Evolutionary conservation across 257 asterid species (phyloP), one percentile per base, ranked within the genome.

Genomic region (Ehretia macrophylla): DNA sequence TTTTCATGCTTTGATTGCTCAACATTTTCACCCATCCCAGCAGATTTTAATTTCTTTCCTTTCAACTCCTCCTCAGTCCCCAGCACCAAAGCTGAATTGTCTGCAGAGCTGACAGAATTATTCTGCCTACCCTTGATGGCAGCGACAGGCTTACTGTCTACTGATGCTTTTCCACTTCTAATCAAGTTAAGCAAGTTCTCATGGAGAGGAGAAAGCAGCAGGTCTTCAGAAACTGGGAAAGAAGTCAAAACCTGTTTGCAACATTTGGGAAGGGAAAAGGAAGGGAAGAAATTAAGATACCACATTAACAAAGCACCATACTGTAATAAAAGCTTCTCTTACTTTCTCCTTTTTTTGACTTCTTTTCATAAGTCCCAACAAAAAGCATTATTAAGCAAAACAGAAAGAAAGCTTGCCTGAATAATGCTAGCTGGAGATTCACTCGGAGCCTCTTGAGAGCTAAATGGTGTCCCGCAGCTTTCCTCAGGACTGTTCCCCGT

Each of bases 141-240:
- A 64, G 77, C 65, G 63, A 71, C 73, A 65, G 58, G 55, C 68
- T 76, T 72, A 49, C 65, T 69, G 39, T 63, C 64, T 55, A 62
- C 48, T 10, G 75, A 67, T 67, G 17, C 20, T 27, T 73, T 77
- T 52, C 56, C 66, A 64, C 72, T 81, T 69, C 73, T 77, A 39
- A 60, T 65, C 69, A 85, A 63, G 73, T 73, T 81, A 58, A 80
- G 66, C 68, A 85, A 73, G 49, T 71, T 82, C 51, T 82, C 92
- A 65, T 71, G 69, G 35, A 91, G 94, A 62, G 98, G 98, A 58
- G 98, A 85, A 69, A 85, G 82, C 74, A 83, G 79, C 59, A 63
- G 65, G 35, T 51, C 83, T 52, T 75, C 73, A 53, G 73, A 52
- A 58, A 70, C 77, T 27, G 86, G 79, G 64, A 65, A 74, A 53